phyloP scores from a whole-genome alignment of 805 yeast species.

The Lachancea meyersii region DNA sequence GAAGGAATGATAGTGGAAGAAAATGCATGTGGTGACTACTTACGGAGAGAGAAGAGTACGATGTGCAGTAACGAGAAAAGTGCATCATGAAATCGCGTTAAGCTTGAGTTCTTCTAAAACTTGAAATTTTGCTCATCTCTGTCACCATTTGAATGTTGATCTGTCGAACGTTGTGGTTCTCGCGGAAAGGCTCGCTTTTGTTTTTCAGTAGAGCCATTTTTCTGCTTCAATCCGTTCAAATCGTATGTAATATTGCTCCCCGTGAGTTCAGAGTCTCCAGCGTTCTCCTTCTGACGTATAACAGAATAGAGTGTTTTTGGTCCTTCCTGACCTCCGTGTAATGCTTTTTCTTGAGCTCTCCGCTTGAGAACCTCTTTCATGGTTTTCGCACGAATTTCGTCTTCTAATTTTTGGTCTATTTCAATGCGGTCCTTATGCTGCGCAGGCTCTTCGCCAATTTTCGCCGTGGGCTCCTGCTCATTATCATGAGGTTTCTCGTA shows the following conservation, averaged over 20 bases:
- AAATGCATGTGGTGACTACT: slow-evolving; percentile 13
- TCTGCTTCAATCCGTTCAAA: not conserved
- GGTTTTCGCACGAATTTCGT: not conserved
- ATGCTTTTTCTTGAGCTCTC: not conserved
- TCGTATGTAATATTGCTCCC: slow-evolving; percentile 1
- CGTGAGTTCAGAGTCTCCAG: not conserved
- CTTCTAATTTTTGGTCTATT: not conserved
- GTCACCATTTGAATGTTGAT: not conserved
- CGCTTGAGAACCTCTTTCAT: slow-evolving; percentile 4
- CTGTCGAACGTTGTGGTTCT: not conserved
- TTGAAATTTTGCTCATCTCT: slow-evolving; percentile 14
- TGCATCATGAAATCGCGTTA: slow-evolving; percentile 13
- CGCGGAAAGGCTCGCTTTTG: not conserved
- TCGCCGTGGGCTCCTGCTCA: not conserved
- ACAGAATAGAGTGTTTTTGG: slow-evolving; percentile 5
- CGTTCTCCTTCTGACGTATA: slow-evolving; percentile 1
- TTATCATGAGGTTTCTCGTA: not conserved
- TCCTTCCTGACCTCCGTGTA: not conserved
- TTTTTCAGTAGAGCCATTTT: not conserved
- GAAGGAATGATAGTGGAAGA: slow-evolving; percentile 23
- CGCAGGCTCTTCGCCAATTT: slow-evolving; percentile 1
- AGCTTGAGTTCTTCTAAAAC: slow-evolving; percentile 12
- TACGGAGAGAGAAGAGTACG: slow-evolving; percentile 12
- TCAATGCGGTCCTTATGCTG: slow-evolving; percentile 8
- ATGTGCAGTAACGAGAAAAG: slow-evolving; percentile 9